Evolutionary conservation across 352 stramenopile genomes (phyloP).

Genomic region (Globisporangium viniferum): DNA sequence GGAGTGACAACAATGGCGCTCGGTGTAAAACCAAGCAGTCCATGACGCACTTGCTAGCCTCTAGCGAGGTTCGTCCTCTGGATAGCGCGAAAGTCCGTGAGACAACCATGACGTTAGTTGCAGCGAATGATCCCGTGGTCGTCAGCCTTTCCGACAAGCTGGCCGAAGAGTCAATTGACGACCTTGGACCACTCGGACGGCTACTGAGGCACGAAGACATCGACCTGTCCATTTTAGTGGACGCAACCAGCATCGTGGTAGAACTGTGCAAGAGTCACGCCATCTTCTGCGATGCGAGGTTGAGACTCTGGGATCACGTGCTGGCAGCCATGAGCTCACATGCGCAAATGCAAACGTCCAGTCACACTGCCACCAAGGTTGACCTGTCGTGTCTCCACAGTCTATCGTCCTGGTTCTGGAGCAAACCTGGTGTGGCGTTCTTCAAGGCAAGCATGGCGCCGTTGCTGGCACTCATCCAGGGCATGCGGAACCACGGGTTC

Average conservation of each 20-base stretch:
- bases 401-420: conserved; percentile 34
- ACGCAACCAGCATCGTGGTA: conserved; percentile 22
- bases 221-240: conserved; percentile 3
- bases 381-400: conserved; percentile 23
- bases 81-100: background rate
- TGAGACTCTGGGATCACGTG: conserved; percentile 21
- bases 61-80: background rate
- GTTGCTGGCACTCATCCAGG: conserved; percentile 20
- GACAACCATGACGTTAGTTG: background rate
- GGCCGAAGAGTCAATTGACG: conserved; percentile 5
- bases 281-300: conserved; percentile 19
- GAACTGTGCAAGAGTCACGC: conserved; percentile 26
- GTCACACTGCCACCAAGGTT: background rate
- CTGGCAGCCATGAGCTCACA: conserved; percentile 17
- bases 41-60: background rate
- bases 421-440: conserved; percentile 19
- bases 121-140: background rate
- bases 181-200: conserved; percentile 15
- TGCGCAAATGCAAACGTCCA: background rate
- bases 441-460: conserved; percentile 22
- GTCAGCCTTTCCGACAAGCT: conserved; percentile 4
- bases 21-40: conserved; percentile 3
- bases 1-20: background rate
- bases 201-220: conserved; percentile 14
- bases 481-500: conserved; percentile 19